These are phyloP conservation scores for Datura wrightii DNA, from an alignment of 257 asterid genomes.

Conservation along the genomic window DNA sequence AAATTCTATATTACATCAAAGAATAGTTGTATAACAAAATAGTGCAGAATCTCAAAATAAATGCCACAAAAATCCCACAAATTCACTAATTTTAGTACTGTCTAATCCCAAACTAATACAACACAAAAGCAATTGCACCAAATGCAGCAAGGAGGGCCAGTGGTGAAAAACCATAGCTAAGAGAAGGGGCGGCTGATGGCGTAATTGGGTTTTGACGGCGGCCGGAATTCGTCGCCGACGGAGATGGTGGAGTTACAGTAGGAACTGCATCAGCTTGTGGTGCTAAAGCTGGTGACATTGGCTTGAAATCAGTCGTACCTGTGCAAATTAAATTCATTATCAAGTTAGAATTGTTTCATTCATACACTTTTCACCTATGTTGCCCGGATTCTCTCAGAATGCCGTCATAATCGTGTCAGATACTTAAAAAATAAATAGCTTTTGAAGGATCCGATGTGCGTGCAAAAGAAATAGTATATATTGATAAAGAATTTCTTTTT, in stretches of 20 bases:
- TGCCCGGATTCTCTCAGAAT: background rate
- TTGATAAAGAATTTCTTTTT: too few species aligned
- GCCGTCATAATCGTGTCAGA: background rate
- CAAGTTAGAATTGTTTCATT: background rate
- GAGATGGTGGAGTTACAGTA: slow-evolving; percentile 36
- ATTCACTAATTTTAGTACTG: background rate
- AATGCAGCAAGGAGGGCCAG: slow-evolving; percentile 32
- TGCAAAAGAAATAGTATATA: too few species aligned
- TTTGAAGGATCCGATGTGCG: background rate
- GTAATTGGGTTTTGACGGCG: slow-evolving; percentile 31
- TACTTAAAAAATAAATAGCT: background rate
- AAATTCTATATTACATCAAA: background rate
- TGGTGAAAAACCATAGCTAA: slow-evolving; percentile 38
- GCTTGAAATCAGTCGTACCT: slow-evolving; percentile 32
- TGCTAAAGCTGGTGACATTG: slow-evolving; percentile 43
- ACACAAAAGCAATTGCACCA: slow-evolving; percentile 39
- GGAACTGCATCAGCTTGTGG: slow-evolving; percentile 38
- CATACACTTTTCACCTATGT: background rate
- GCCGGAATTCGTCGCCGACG: background rate
- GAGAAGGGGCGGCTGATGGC: slow-evolving; percentile 45
- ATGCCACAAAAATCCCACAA: background rate
- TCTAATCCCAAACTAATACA: slow-evolving; percentile 25
- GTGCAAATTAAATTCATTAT: background rate
- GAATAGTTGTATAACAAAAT: background rate
- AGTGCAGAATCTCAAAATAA: background rate